Conservation (phyloP, 1,284 basidiomycete species). For the Retiboletus flavoniger region DNA sequence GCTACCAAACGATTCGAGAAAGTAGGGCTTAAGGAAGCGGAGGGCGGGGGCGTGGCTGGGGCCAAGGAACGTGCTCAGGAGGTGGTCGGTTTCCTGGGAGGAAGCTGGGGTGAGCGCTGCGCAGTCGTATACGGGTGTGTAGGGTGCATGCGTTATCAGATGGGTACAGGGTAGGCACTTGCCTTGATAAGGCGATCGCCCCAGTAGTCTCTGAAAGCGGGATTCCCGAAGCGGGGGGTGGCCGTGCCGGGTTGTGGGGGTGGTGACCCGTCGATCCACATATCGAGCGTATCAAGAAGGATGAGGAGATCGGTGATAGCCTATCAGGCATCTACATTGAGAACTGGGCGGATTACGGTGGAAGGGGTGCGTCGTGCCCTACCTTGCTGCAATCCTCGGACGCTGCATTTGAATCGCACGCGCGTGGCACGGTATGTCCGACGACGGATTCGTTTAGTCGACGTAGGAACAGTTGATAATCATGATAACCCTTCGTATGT, state of each 20-base stretch:
- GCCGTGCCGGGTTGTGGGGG: slow-evolving; percentile 52
- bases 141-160: background rate
- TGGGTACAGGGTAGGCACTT: slow-evolving; percentile 19
- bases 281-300: slow-evolving; percentile 69
- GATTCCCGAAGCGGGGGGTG: slow-evolving; percentile 93
- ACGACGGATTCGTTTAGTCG: slow-evolving; percentile 74
- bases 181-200: slow-evolving; percentile 79
- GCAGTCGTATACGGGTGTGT: background rate
- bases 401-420: slow-evolving; percentile 10
- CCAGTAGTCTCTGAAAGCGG: slow-evolving; percentile 85
- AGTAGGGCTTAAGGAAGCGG: slow-evolving; percentile 69
- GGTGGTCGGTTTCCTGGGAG: slow-evolving; percentile 55
- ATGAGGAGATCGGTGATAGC: slow-evolving; percentile 47
- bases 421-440: slow-evolving; percentile 50
- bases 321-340: slow-evolving; percentile 37
- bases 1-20: slow-evolving; percentile 87
- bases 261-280: slow-evolving; percentile 84
- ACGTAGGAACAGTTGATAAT: slow-evolving; percentile 71
- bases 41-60: slow-evolving; percentile 46
- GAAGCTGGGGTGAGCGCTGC: slow-evolving; percentile 6
- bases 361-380: background rate
- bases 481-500: slow-evolving; percentile 63
- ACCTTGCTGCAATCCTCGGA: slow-evolving; percentile 22
- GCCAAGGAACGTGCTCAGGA: slow-evolving; percentile 57
- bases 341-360: background rate